Conservation (phyloP, 2,329 filamentous ascomycete genomes). For the Aureobasidium sp. region DNA sequence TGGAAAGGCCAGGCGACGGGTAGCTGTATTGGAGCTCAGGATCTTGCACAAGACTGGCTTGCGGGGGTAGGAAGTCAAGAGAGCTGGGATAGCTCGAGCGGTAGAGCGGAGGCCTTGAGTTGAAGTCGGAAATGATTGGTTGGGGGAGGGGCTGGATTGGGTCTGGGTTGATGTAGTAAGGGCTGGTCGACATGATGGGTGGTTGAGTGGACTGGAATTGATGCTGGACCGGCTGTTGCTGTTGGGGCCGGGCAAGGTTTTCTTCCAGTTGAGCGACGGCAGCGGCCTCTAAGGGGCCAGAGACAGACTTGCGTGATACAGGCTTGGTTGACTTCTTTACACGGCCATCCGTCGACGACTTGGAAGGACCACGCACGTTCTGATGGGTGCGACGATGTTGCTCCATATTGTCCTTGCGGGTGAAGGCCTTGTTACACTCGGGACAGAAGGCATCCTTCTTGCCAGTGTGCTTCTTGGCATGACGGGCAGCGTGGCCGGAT, state of each 20-base stretch:
- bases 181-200: constrained; percentile 22
- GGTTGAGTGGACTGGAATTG: constrained; percentile 18
- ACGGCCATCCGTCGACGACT: constrained; percentile 38
- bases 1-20: constrained; percentile 32
- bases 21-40: constrained; percentile 29
- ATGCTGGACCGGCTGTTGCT: constrained; percentile 21
- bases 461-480: constrained; percentile 77
- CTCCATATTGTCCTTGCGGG: constrained; percentile 81
- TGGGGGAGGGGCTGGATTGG: constrained; percentile 31
- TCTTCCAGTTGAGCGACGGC: constrained; percentile 30
- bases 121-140: constrained; percentile 27
- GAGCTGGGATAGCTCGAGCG: constrained; percentile 28
- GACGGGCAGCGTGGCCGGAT: constrained; percentile 75
- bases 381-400: constrained; percentile 73
- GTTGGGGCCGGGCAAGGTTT: constrained; percentile 21
- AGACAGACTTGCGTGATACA: constrained; percentile 26
- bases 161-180: constrained; percentile 30
- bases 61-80: constrained; percentile 29
- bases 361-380: constrained; percentile 39
- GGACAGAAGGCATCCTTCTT: constrained; percentile 67
- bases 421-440: constrained; percentile 73
- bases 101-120: constrained; percentile 28
- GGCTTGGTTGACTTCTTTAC: constrained; percentile 38
- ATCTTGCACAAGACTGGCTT: constrained; percentile 25
- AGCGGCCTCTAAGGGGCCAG: constrained; percentile 28